These are phyloP conservation scores for Liquidambar formosana DNA, from an alignment of 164 flowering plant species.

Conservation along the genomic window DNA sequence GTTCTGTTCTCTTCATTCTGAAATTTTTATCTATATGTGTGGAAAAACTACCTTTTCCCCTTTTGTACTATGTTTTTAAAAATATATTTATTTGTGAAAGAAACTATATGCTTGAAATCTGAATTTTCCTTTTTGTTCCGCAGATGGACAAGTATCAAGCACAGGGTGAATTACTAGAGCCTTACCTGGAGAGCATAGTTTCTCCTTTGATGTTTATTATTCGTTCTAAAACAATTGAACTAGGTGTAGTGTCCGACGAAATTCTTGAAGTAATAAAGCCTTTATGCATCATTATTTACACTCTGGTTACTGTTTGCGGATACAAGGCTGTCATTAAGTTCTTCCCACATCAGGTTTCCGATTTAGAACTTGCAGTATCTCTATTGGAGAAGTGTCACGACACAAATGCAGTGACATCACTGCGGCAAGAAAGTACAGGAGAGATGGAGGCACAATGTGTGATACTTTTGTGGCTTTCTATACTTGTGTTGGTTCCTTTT, in stretches of 20 bases:
- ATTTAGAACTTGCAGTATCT: slow-evolving; percentile 90
- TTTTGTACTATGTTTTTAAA: too few relatives aligned
- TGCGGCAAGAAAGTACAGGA: slow-evolving; percentile 92
- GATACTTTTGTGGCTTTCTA: slow-evolving; percentile 85
- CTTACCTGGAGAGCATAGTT: slow-evolving; percentile 84
- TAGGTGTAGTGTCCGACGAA: slow-evolving; percentile 56
- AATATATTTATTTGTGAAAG: too few relatives aligned
- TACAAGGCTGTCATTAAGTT: slow-evolving; percentile 91
- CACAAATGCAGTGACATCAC: slow-evolving; percentile 48
- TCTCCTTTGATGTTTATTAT: slow-evolving; percentile 81
- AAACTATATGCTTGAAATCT: not conserved
- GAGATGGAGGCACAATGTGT: slow-evolving; percentile 96
- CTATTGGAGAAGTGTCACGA: slow-evolving; percentile 80
- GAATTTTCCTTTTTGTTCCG: slow-evolving; percentile 14
- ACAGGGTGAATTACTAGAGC: slow-evolving; percentile 89
- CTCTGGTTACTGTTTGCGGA: slow-evolving; percentile 90
- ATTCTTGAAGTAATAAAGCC: slow-evolving; percentile 77
- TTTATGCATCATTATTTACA: slow-evolving; percentile 72
- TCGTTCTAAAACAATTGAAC: slow-evolving; percentile 65
- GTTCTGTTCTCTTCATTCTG: too few relatives aligned
- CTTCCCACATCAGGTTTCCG: slow-evolving; percentile 97
- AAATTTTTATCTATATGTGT: too few relatives aligned
- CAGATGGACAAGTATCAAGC: slow-evolving; percentile 97
- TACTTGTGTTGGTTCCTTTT: slow-evolving; percentile 95
- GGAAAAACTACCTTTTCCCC: too few relatives aligned